Evolutionary conservation across 1,284 basidiomycete species (phyloP).

Genomic region (Pascua guehoae): DNA sequence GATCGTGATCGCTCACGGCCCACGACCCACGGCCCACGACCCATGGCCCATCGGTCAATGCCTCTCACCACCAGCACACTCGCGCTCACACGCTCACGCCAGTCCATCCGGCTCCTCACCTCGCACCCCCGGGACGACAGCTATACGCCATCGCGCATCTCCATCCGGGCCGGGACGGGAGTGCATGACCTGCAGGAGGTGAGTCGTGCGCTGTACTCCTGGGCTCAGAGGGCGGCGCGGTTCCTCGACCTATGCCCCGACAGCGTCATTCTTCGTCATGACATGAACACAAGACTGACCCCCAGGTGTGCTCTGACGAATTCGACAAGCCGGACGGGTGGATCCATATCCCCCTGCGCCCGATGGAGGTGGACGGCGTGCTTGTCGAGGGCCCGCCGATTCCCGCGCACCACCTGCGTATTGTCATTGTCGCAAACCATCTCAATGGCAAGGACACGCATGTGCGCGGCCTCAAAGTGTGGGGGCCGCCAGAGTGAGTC

Average conservation of each 20-base stretch:
- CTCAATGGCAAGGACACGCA: slow-evolving; percentile 99
- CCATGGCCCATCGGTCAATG: too few species aligned
- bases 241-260: background rate
- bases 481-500: slow-evolving; percentile 76
- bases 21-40: too few species aligned
- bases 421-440: slow-evolving; percentile 88
- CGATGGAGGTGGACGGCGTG: slow-evolving; percentile 73
- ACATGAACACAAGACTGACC: background rate
- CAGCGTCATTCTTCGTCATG: background rate
- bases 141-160: slow-evolving; percentile 89
- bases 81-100: too few species aligned
- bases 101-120: slow-evolving; percentile 90
- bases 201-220: too few species aligned
- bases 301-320: slow-evolving; percentile 67
- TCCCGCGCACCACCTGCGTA: slow-evolving; percentile 82
- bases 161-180: slow-evolving; percentile 86
- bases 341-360: slow-evolving; percentile 82
- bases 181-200: slow-evolving; percentile 85
- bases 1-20: too few species aligned
- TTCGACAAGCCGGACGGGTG: slow-evolving; percentile 90
- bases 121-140: slow-evolving; percentile 88
- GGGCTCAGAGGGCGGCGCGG: too few species aligned
- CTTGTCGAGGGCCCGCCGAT: slow-evolving; percentile 65
- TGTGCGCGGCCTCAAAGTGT: slow-evolving; percentile 79
- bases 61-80: slow-evolving; percentile 46